A percentile compares a stretch with the other conserved stretches of the same genome.
phyloP scores from a whole-genome alignment of 345 rosid species.

The Lenwebbia sp. region DNA sequence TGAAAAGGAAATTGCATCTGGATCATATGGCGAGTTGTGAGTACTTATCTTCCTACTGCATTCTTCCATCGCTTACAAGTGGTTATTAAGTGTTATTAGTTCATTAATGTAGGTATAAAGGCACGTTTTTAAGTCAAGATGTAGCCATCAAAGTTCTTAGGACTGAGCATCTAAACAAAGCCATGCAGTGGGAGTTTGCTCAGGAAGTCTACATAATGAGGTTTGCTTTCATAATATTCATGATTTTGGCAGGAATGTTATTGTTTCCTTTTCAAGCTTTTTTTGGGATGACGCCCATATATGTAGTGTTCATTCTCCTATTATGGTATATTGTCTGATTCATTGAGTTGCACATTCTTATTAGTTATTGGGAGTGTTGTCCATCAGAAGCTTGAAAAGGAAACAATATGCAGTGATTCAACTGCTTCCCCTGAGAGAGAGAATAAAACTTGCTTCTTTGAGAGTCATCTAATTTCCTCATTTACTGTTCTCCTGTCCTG shows the following conservation, averaged over 20 bases:
- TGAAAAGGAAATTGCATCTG: constrained; percentile 27
- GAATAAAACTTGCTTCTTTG: neutral
- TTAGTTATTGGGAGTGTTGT: neutral
- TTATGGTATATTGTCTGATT: neutral
- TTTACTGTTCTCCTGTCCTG: neutral
- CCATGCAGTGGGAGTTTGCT: constrained; percentile 21
- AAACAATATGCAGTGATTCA: neutral
- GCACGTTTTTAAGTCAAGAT: constrained; percentile 5
- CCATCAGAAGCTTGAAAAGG: neutral
- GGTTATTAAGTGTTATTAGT: neutral
- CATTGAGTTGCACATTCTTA: neutral
- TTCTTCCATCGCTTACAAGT: neutral
- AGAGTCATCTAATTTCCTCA: neutral
- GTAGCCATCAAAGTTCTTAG: constrained; percentile 31
- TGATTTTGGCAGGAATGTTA: neutral
- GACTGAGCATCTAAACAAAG: constrained; percentile 16
- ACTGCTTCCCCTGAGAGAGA: neutral
- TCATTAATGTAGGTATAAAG: constrained; percentile 7
- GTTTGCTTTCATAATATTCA: constrained; percentile 2
- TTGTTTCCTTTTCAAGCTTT: neutral
- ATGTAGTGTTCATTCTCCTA: neutral
- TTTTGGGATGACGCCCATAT: neutral
- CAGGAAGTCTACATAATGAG: constrained; percentile 38
- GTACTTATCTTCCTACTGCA: constrained; percentile 1
- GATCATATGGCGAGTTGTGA: constrained; percentile 32